Conservation (phyloP, 164 flowering plant genomes). For the Macadamia integrifolia region DNA sequence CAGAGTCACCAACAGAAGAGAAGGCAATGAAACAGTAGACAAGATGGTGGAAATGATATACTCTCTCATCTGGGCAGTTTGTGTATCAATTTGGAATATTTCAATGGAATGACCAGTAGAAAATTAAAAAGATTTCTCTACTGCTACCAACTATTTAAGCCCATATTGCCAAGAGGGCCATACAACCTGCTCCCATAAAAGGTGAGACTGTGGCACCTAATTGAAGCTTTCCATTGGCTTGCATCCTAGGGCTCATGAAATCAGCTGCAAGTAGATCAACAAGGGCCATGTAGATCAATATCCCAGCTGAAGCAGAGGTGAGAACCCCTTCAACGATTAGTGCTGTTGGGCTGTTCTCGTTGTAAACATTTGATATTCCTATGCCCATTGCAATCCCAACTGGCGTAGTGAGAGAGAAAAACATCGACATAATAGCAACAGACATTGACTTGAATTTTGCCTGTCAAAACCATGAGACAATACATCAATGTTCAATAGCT, state of each 20-base stretch:
- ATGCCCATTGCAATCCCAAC: conserved; percentile 22
- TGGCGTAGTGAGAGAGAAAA: conserved; percentile 31
- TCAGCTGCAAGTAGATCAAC: conserved; percentile 31
- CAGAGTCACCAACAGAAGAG: no score
- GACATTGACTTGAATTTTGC: conserved; percentile 19
- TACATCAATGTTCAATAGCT: no score
- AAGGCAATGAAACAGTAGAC: no score
- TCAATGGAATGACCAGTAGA: no score
- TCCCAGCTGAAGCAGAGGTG: conserved; percentile 23
- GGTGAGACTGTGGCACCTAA: conserved; percentile 26
- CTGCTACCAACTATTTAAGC: conserved; percentile 6
- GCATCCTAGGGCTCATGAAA: conserved; percentile 25
- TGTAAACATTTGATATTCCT: conserved; percentile 12
- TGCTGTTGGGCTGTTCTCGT: conserved; percentile 15
- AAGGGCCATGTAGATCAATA: conserved; percentile 27
- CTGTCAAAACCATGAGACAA: conserved; percentile 5
- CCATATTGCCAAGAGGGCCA: conserved; percentile 29
- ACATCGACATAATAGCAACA: conserved; percentile 12
- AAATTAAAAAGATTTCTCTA: no score
- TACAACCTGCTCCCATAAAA: conserved; percentile 32
- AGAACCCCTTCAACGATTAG: conserved; percentile 21
- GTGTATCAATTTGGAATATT: no score
- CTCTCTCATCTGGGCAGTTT: no score
- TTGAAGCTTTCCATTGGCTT: conserved; percentile 20
- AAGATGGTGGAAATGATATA: no score